Evolutionary conservation across 768 basidiomycete genomes (phyloP).

Genomic region (Tubosaeta sp.): DNA sequence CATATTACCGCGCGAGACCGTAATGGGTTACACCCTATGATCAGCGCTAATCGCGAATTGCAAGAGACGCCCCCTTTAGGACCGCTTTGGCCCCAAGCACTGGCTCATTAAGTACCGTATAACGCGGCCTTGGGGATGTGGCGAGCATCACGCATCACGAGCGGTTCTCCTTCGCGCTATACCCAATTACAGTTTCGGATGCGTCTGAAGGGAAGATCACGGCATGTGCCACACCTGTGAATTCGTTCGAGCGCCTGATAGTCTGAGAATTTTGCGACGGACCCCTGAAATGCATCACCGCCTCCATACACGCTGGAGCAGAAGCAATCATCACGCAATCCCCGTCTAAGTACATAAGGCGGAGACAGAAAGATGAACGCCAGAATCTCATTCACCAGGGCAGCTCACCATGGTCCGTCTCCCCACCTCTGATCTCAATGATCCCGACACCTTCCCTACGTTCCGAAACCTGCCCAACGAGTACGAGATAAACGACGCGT

Average conservation of each 20-base stretch:
- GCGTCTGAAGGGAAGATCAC: constrained; percentile 3
- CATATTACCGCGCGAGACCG: neutral
- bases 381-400: constrained; percentile 2
- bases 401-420: constrained; percentile 17
- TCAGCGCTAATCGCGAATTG: constrained; percentile 3
- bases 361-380: neutral
- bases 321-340: neutral
- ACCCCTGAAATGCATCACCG: neutral
- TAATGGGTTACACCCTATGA: neutral
- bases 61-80: neutral
- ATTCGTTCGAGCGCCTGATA: neutral
- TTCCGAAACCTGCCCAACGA: constrained; percentile 24
- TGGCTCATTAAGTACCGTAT: neutral
- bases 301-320: neutral
- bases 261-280: neutral
- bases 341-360: constrained; percentile 13
- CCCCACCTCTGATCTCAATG: constrained; percentile 26
- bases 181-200: neutral
- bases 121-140: neutral
- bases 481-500: constrained; percentile 12
- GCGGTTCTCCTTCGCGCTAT: neutral
- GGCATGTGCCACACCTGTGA: constrained; percentile 3
- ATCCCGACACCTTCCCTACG: constrained; percentile 19
- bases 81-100: neutral
- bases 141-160: neutral